phyloP scores from a whole-genome alignment of 1,284 basidiomycete species.

The Phenoliferia sp. region DNA sequence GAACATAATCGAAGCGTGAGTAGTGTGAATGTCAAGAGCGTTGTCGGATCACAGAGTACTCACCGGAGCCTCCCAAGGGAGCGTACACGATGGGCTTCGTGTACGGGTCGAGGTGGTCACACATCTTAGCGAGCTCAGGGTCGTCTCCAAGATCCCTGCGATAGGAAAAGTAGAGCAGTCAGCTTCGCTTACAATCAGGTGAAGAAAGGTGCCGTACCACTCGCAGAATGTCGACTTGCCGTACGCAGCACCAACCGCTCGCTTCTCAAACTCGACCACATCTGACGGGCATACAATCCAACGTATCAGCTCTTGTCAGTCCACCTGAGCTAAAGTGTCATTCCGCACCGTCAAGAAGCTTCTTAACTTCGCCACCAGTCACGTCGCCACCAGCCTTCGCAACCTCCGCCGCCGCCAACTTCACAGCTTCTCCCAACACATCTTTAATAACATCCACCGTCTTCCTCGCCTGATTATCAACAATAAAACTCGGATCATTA shows the following conservation, averaged over 20 bases:
- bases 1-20: neutral
- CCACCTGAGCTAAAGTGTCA: no score
- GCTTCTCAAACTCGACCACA: no score
- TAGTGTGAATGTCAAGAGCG: neutral
- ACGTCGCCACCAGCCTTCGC: neutral
- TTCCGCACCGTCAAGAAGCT: neutral
- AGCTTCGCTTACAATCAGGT: neutral
- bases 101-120: neutral
- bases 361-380: neutral
- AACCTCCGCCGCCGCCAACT: neutral
- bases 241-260: no score
- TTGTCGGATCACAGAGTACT: neutral
- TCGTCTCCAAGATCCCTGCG: neutral
- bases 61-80: neutral
- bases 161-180: neutral
- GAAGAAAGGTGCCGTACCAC: neutral
- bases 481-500: neutral
- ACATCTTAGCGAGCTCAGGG: neutral
- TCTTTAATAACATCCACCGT: neutral
- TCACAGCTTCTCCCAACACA: neutral
- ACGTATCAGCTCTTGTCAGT: no score
- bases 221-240: no score
- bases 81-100: neutral
- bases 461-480: neutral
- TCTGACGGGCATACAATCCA: no score